These are phyloP conservation scores for Papiliotrema terrestris DNA, from an alignment of 1,284 basidiomycete species.

Conservation along the genomic window DNA sequence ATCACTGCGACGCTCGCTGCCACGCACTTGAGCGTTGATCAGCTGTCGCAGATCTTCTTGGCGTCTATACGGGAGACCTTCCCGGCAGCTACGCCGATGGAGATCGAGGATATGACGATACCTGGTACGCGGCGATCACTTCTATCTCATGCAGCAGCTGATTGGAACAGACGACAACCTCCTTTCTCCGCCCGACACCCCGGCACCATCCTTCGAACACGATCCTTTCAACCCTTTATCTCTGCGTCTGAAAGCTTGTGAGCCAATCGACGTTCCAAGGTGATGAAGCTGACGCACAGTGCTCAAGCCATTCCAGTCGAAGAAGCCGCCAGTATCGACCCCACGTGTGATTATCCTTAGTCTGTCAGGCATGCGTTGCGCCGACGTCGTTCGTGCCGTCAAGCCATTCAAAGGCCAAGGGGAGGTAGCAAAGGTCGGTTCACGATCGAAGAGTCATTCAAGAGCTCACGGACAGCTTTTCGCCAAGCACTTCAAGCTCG, in stretches of 20 bases:
- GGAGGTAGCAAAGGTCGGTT: slow-evolving; percentile 47
- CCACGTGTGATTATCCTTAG: slow-evolving; percentile 46
- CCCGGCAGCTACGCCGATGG: slow-evolving; percentile 38
- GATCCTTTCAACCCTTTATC: slow-evolving; percentile 1
- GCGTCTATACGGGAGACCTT: slow-evolving; percentile 34
- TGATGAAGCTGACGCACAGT: background rate
- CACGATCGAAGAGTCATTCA: too few relatives aligned
- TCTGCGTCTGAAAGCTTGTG: background rate
- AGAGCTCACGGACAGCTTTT: slow-evolving; percentile 37
- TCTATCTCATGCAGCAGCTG: background rate
- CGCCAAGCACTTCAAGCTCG: slow-evolving; percentile 50
- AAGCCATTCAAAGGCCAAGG: slow-evolving; percentile 39
- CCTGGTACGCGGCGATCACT: slow-evolving; percentile 17
- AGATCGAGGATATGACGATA: slow-evolving; percentile 41
- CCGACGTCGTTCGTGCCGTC: slow-evolving; percentile 47
- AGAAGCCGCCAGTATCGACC: slow-evolving; percentile 20
- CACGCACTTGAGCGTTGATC: slow-evolving; percentile 19
- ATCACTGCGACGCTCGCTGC: slow-evolving; percentile 8
- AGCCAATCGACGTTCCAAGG: background rate
- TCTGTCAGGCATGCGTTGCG: slow-evolving; percentile 46
- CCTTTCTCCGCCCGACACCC: background rate
- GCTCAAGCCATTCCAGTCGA: slow-evolving; percentile 4
- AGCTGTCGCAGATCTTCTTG: slow-evolving; percentile 29
- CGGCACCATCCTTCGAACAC: background rate
- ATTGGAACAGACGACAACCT: background rate